A percentile compares a stretch with the other conserved stretches of the same genome.
phyloP scores from a whole-genome alignment of 1,139 yeast species.

The Geotrichum phurueaensis region DNA sequence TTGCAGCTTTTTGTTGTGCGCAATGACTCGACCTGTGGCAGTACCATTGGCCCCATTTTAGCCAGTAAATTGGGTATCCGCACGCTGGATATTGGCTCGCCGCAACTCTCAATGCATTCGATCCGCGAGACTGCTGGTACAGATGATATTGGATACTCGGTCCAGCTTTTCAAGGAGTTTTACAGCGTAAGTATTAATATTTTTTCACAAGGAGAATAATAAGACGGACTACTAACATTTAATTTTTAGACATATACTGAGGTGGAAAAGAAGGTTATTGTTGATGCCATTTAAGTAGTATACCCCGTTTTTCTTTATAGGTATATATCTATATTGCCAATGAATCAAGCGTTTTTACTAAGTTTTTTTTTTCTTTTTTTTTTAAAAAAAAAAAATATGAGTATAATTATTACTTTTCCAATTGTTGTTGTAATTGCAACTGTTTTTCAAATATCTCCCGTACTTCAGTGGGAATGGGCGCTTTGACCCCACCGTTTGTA shows the following conservation, averaged over 20 bases:
- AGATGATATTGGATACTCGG: slow-evolving; percentile 59
- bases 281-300: not conserved
- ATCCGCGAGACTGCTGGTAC: slow-evolving; percentile 91
- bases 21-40: slow-evolving; percentile 91
- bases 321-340: not conserved
- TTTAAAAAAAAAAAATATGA: too few relatives aligned
- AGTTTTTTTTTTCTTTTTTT: too few relatives aligned
- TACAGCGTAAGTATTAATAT: slow-evolving; percentile 30
- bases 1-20: slow-evolving; percentile 70
- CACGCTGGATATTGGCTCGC: slow-evolving; percentile 88
- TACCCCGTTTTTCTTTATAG: too few relatives aligned
- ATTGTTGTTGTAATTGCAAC: not conserved
- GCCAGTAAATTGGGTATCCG: slow-evolving; percentile 85
- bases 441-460: slow-evolving; percentile 17
- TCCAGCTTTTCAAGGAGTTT: slow-evolving; percentile 55
- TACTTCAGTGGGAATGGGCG: slow-evolving; percentile 29
- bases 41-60: slow-evolving; percentile 92
- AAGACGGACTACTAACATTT: not conserved
- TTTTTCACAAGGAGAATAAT: not conserved
- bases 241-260: not conserved
- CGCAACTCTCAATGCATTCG: slow-evolving; percentile 93
- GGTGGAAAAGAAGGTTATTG: slow-evolving; percentile 4
- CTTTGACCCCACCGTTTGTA: slow-evolving; percentile 30
- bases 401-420: not conserved
- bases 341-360: too few relatives aligned